These are phyloP conservation scores for Jaltomata sinuosa DNA, from an alignment of 257 asterid species.

Conservation along the genomic window DNA sequence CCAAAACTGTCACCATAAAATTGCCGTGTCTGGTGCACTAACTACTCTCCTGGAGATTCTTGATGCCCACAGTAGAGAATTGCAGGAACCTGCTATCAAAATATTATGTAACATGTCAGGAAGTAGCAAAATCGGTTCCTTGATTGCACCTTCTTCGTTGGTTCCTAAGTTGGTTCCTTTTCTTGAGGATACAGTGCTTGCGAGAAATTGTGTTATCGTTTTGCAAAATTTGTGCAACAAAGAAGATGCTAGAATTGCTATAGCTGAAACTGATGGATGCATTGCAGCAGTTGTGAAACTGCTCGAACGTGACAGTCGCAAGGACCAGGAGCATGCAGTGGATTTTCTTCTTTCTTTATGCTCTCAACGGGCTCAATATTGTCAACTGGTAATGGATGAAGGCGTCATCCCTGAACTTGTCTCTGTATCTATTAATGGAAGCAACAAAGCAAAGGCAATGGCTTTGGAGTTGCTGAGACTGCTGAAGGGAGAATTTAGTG, in stretches of 20 bases:
- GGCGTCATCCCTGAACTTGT: conserved; percentile 60
- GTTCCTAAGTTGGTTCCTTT: conserved; percentile 48
- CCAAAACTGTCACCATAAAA: conserved; percentile 14
- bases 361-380: conserved; percentile 32
- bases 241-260: conserved; percentile 26
- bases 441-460: conserved; percentile 40
- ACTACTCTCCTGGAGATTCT: conserved; percentile 36
- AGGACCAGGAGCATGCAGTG: conserved; percentile 67
- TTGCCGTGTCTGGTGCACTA: conserved; percentile 49
- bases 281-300: conserved; percentile 40
- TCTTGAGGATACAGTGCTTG: conserved; percentile 24
- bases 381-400: conserved; percentile 58
- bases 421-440: conserved; percentile 48
- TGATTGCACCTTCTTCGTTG: conserved; percentile 24
- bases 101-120: conserved; percentile 44
- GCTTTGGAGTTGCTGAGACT: conserved; percentile 62
- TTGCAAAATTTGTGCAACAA: conserved; percentile 36
- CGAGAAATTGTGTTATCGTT: conserved; percentile 36
- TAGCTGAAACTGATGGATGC: conserved; percentile 64
- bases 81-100: conserved; percentile 46
- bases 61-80: conserved; percentile 32
- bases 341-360: conserved; percentile 61
- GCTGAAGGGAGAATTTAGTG: conserved; percentile 31
- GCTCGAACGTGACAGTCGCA: conserved; percentile 45
- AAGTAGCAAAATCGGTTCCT: conserved; percentile 18